Evolutionary conservation across 345 rosid genomes (phyloP).

Genomic region (Sapria himalayana): DNA sequence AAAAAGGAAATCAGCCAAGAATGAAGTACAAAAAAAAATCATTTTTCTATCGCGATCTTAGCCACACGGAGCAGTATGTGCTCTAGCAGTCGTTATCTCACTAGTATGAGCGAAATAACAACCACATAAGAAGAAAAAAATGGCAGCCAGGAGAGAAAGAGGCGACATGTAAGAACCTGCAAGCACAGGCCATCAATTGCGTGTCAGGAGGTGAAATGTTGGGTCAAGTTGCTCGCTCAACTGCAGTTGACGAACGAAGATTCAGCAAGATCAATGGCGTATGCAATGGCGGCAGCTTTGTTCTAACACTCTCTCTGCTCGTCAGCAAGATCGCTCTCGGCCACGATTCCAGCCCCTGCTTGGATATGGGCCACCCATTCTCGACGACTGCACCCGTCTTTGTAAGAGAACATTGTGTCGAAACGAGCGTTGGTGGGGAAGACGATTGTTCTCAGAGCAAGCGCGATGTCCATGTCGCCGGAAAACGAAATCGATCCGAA

Average conservation of each 20-base stretch:
- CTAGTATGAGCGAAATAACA: too few relatives aligned
- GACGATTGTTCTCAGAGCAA: conserved; percentile 60
- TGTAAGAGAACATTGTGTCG: conserved; percentile 70
- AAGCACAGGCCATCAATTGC: too few relatives aligned
- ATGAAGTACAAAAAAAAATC: too few relatives aligned
- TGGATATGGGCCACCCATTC: conserved; percentile 88
- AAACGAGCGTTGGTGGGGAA: conserved; percentile 52
- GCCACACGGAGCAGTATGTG: too few relatives aligned
- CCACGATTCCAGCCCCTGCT: conserved; percentile 88
- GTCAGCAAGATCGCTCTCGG: conserved; percentile 69
- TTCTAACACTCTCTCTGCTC: conserved; percentile 89
- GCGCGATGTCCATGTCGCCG: conserved; percentile 86
- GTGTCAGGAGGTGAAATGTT: too few relatives aligned
- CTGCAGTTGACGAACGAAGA: conserved; percentile 60
- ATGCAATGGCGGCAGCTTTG: conserved; percentile 80
- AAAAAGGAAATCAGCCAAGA: too few relatives aligned
- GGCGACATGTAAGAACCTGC: too few relatives aligned
- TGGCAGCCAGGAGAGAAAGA: too few relatives aligned
- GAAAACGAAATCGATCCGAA: conserved; percentile 80
- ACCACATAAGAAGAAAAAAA: too few relatives aligned
- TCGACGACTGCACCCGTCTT: conserved; percentile 34
- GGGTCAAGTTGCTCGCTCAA: too few relatives aligned
- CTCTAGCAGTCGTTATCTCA: too few relatives aligned
- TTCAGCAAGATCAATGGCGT: conserved; percentile 90
- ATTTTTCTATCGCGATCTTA: too few relatives aligned